These are phyloP conservation scores for Podaxis carcinomalis DNA, from an alignment of 768 basidiomycete genomes.

Conservation along the genomic window DNA sequence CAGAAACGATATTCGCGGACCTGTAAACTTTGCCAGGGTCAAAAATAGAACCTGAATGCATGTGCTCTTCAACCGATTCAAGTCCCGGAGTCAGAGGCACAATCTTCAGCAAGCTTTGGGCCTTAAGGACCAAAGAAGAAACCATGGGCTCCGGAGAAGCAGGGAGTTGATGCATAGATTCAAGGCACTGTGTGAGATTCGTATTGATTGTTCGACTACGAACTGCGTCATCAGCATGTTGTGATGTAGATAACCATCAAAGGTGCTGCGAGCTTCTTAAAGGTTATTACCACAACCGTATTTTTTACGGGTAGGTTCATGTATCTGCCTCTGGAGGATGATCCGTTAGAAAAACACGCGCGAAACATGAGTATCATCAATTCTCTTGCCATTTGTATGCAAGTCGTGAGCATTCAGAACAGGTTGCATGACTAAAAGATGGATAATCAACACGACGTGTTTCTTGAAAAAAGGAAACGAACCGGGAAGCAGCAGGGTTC, in stretches of 20 bases:
- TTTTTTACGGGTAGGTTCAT: not conserved
- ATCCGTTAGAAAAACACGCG: conserved; percentile 6
- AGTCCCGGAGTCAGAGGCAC: conserved; percentile 1
- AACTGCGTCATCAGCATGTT: not conserved
- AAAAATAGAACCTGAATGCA: conserved; percentile 20
- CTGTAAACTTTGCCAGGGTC: conserved; percentile 16
- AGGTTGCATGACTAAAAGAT: not conserved
- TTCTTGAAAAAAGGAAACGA: not conserved
- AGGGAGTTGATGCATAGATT: not conserved
- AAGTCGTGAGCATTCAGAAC: not conserved
- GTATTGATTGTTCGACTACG: not conserved
- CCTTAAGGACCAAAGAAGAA: conserved; percentile 1
- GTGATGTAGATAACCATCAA: not conserved
- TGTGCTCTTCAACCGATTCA: conserved; percentile 3
- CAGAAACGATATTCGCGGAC: conserved; percentile 20
- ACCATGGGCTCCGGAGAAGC: not conserved
- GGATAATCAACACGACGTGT: not conserved
- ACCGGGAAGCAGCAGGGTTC: not conserved
- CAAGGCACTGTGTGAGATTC: not conserved
- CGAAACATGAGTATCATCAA: conserved; percentile 1
- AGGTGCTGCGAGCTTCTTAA: not conserved
- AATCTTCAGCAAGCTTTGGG: conserved; percentile 7
- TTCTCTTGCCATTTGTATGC: not conserved
- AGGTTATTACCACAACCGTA: not conserved
- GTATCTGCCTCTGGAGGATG: not conserved